A percentile compares a stretch with the other conserved stretches of the same genome.
Evolutionary conservation across 768 basidiomycete species (phyloP).

Genomic region (Auricularia auricula-judae): DNA sequence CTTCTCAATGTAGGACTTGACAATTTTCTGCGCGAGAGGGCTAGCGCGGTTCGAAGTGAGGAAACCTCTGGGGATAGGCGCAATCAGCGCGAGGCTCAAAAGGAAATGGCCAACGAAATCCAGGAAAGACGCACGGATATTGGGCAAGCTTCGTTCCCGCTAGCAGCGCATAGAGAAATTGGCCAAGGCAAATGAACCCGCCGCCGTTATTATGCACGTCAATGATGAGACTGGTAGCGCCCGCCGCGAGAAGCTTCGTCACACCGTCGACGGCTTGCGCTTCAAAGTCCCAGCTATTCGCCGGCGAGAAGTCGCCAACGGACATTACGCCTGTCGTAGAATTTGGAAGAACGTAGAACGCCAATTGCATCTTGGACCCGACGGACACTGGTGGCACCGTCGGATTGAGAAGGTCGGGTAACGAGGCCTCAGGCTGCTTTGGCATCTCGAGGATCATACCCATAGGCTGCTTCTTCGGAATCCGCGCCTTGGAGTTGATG

Average conservation of each 20-base stretch:
- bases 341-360: neutral
- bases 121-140: constrained; percentile 31
- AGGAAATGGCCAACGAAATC: neutral
- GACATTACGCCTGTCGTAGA: neutral
- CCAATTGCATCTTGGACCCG: too few species aligned
- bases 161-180: constrained; percentile 48
- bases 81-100: neutral
- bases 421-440: too few species aligned
- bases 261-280: constrained; percentile 1
- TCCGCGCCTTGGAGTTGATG: constrained; percentile 14
- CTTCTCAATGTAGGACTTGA: constrained; percentile 38
- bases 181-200: constrained; percentile 47
- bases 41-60: constrained; percentile 43
- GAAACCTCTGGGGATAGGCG: constrained; percentile 34
- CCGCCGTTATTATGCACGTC: constrained; percentile 11
- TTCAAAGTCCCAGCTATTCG: constrained; percentile 4
- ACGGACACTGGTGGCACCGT: too few species aligned
- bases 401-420: too few species aligned
- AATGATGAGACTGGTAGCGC: constrained; percentile 7
- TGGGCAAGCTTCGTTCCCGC: constrained; percentile 32
- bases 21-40: constrained; percentile 47
- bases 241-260: neutral
- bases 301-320: constrained; percentile 8
- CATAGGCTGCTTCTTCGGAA: constrained; percentile 3
- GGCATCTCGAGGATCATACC: too few species aligned